Evolutionary conservation across 495 filamentous ascomycete genomes (phyloP).

Genomic region (Halenospora varia): DNA sequence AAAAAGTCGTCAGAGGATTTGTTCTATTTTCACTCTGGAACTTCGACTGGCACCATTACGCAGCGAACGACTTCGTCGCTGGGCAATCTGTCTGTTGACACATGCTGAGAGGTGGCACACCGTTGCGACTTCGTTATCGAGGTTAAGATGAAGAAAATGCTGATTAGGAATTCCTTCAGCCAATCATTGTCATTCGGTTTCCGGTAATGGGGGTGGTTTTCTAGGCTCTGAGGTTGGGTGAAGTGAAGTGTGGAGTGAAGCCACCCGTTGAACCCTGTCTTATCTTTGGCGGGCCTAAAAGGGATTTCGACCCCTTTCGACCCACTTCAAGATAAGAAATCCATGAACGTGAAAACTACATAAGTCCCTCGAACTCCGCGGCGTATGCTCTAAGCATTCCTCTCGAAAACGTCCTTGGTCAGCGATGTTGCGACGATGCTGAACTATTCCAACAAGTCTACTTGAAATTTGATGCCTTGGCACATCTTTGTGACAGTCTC

Average conservation of each 20-base stretch:
- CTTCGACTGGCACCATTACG: neutral
- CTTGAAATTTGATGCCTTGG: too few relatives aligned
- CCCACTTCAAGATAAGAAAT: constrained; percentile 14
- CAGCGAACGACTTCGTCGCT: too few relatives aligned
- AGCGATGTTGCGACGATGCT: too few relatives aligned
- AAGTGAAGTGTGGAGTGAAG: neutral
- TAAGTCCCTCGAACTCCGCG: constrained; percentile 16
- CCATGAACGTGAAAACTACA: neutral
- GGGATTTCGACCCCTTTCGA: constrained; percentile 1
- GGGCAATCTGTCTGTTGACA: too few relatives aligned
- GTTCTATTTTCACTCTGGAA: neutral
- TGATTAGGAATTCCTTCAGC: neutral
- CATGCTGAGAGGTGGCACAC: too few relatives aligned
- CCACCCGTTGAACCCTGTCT: neutral
- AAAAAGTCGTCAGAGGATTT: neutral
- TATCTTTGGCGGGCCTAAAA: constrained; percentile 11
- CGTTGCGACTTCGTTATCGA: too few relatives aligned
- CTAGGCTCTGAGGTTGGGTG: neutral
- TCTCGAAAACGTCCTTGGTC: neutral
- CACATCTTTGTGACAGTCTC: too few relatives aligned
- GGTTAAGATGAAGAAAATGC: too few relatives aligned
- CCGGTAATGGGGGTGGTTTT: too few relatives aligned
- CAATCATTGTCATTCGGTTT: too few relatives aligned
- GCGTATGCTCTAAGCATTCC: constrained; percentile 1
- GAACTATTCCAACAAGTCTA: too few relatives aligned